A percentile compares a stretch with the other conserved stretches of the same genome.
Conservation (phyloP, 2,329 filamentous ascomycete genomes). For the Lachnellula subtilissima region DNA sequence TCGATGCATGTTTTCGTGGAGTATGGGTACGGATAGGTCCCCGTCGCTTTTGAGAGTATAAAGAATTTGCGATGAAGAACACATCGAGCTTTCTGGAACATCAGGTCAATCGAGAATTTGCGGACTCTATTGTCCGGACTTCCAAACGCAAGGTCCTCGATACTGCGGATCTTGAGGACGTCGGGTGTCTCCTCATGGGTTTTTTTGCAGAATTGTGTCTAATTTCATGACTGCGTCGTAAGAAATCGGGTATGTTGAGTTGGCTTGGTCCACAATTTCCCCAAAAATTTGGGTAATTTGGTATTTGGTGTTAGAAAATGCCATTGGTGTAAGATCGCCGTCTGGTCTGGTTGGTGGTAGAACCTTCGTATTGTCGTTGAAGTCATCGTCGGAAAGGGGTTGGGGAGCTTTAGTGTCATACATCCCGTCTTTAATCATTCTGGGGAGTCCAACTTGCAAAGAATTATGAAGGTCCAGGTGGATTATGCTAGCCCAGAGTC, state of each 20-base stretch:
- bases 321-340: slow-evolving; percentile 49
- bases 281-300: slow-evolving; percentile 45
- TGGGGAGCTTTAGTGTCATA: slow-evolving; percentile 57
- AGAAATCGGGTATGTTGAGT: slow-evolving; percentile 42
- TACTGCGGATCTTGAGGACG: background rate
- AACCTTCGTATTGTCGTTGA: slow-evolving; percentile 48
- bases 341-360: slow-evolving; percentile 54
- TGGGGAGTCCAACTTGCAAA: slow-evolving; percentile 63
- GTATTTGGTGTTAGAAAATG: slow-evolving; percentile 37
- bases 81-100: background rate
- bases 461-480: slow-evolving; percentile 61
- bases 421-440: slow-evolving; percentile 59
- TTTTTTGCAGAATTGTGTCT: slow-evolving; percentile 43
- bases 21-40: slow-evolving; percentile 40
- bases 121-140: slow-evolving; percentile 42
- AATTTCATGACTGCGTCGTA: slow-evolving; percentile 49
- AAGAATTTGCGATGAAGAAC: background rate
- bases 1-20: slow-evolving; percentile 47
- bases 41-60: slow-evolving; percentile 37
- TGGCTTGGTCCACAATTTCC: slow-evolving; percentile 46
- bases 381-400: slow-evolving; percentile 62
- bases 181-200: slow-evolving; percentile 36
- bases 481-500: slow-evolving; percentile 49
- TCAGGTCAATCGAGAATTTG: background rate
- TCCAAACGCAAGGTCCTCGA: slow-evolving; percentile 32